Percentiles rank a stretch among this genome's conserved stretches.
These are phyloP conservation scores for Phytophthora lateralis DNA, from an alignment of 352 stramenopile species.

Conservation along the genomic window DNA sequence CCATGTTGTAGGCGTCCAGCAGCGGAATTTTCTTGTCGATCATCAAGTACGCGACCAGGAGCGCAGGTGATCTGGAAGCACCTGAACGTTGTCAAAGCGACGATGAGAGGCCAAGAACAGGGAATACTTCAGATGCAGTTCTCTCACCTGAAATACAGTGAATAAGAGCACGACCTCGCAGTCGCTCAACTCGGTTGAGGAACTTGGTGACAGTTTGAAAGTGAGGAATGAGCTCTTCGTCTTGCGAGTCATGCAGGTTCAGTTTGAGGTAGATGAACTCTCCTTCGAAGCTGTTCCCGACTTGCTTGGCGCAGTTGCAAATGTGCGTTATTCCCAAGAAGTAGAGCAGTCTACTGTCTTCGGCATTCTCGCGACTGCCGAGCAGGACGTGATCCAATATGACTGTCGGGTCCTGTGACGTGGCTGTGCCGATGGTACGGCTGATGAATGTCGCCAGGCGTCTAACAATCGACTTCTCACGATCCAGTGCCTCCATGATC, in stretches of 20 bases:
- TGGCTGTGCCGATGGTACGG: constrained; percentile 24
- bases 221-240: constrained; percentile 59
- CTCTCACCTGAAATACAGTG: constrained; percentile 55
- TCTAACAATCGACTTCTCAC: constrained; percentile 34
- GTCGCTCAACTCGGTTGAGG: constrained; percentile 52
- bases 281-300: constrained; percentile 63
- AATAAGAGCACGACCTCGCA: constrained; percentile 56
- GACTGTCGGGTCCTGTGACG: constrained; percentile 29
- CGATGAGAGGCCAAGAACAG: neutral
- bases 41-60: constrained; percentile 73
- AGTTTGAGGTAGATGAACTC: constrained; percentile 75
- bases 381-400: constrained; percentile 61
- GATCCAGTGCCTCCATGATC: constrained; percentile 40
- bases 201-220: constrained; percentile 63
- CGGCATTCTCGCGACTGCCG: constrained; percentile 49
- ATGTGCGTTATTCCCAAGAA: constrained; percentile 59
- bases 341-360: constrained; percentile 47
- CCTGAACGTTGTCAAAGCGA: constrained; percentile 25
- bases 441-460: constrained; percentile 33
- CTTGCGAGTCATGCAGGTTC: constrained; percentile 49
- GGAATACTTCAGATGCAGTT: neutral
- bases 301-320: constrained; percentile 61
- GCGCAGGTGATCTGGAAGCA: constrained; percentile 55
- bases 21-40: constrained; percentile 70
- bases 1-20: constrained; percentile 61